phyloP scores from a whole-genome alignment of 257 asterid genomes.

The Solanum clarkiae region DNA sequence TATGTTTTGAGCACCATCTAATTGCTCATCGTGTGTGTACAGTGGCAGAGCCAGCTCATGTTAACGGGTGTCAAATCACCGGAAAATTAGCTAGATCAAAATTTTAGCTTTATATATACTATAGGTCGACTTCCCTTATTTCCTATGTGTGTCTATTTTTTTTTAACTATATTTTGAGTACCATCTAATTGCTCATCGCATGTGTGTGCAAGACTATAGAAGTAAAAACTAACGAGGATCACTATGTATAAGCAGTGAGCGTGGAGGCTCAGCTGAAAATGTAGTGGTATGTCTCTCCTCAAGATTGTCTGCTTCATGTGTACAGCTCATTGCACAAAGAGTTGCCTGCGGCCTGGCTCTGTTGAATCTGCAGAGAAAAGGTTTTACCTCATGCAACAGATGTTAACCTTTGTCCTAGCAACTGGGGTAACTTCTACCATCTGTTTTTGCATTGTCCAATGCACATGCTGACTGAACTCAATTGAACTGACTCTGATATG shows the following conservation, averaged over 20 bases:
- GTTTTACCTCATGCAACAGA: neutral
- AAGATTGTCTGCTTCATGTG: neutral
- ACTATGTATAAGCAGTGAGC: neutral
- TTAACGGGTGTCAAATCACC: no score
- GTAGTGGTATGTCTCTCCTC: neutral
- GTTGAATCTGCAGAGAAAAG: neutral
- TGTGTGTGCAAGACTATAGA: neutral
- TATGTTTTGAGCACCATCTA: neutral
- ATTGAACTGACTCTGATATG: neutral
- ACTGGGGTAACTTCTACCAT: neutral
- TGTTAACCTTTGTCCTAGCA: neutral
- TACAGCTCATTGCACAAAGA: neutral
- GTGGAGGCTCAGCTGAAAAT: neutral
- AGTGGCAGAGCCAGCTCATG: no score
- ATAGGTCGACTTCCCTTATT: no score
- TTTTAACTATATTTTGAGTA: neutral
- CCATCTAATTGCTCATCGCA: neutral
- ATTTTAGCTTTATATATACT: no score
- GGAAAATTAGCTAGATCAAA: no score
- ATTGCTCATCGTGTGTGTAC: neutral
- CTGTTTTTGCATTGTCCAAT: neutral
- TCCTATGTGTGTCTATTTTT: no score
- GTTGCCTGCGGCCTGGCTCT: neutral
- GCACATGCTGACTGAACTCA: neutral
- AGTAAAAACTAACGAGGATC: neutral